These are phyloP conservation scores for Ettlia oleoabundans DNA, from an alignment of 139 green algal species.

Conservation along the genomic window DNA sequence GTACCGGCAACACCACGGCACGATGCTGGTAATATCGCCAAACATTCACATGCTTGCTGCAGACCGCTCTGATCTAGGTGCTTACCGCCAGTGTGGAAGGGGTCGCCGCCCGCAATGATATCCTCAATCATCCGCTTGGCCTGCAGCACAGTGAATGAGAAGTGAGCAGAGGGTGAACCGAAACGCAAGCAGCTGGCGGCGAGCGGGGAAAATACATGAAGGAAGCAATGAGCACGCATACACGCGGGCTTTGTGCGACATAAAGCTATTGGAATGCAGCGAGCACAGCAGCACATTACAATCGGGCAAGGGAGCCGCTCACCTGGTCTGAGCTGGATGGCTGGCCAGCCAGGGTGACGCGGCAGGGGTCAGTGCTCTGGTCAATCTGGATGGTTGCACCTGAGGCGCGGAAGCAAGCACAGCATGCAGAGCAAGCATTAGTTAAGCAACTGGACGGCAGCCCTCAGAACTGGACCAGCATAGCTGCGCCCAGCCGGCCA, in stretches of 20 bases:
- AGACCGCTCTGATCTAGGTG: background rate
- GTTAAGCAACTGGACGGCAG: too few relatives aligned
- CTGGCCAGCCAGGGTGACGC: slow-evolving; percentile 86
- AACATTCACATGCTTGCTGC: background rate
- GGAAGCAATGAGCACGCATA: background rate
- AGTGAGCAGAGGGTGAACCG: background rate
- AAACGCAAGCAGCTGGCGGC: background rate
- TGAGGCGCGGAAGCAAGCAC: slow-evolving; percentile 68
- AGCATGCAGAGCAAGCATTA: background rate
- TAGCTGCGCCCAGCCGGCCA: too few relatives aligned
- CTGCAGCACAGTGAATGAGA: background rate
- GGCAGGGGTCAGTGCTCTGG: slow-evolving; percentile 70
- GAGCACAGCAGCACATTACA: background rate
- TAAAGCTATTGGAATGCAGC: background rate
- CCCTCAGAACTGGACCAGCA: too few relatives aligned
- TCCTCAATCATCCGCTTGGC: slow-evolving; percentile 49
- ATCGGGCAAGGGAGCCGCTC: background rate
- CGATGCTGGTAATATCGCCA: background rate
- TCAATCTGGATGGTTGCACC: slow-evolving; percentile 60
- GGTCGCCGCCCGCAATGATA: slow-evolving; percentile 45
- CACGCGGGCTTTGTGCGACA: background rate
- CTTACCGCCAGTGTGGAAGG: slow-evolving; percentile 28
- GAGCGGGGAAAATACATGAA: background rate
- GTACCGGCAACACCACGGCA: background rate
- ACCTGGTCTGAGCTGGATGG: slow-evolving; percentile 46